Evolutionary conservation across 306 rosid genomes (phyloP), one percentile per base, ranked within the genome.

Genomic region (Abrus pulchellus): DNA sequence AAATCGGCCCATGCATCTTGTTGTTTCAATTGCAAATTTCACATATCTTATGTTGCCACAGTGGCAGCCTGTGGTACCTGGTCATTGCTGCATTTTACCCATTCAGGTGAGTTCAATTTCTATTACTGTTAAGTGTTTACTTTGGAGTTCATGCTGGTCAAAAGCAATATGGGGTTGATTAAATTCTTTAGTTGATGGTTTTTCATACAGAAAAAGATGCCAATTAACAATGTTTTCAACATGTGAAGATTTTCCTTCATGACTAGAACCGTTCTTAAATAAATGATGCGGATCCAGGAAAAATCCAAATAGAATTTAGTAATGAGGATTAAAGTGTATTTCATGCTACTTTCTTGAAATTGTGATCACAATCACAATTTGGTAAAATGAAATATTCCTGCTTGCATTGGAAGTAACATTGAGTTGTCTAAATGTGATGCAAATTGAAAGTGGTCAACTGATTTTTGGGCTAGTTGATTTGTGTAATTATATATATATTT

Each of bases 11-110:
- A 87, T 85, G 69, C 99, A 95, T 93, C 91, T 95, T 50, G 86
- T 92, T 53, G 95, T 95, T 69, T 90, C 99, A 14, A 92, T 90
- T 1, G 99, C 91, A 66, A 88, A 88, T 71, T 88, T 77, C 85
- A 90, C 99, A 27, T 91, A 95, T 82, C 86, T 95, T 88, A 93
- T 93, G 99, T 81, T 95, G 83, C 98, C 98, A 30, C 91, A 90
- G 61, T 81, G 89, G 90, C 92, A 95, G 80, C 91, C 98, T 14
- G 66, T 95, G 78, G 97, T 88, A 68, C 89, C 90, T 11, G 99
- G 98, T 68, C 99, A 91, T 87, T 95, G 99, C 84, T 95, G 94
- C 83, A 93, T 95, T 83, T 79, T 93, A 61, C 95, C 99, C 0
- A 89, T 91, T 88, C 91, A 88, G 88, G 99, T 93, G 81, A 85